Percentiles rank a stretch among this genome's conserved stretches.
Evolutionary conservation across 768 basidiomycete genomes (phyloP).

Genomic region (Austroboletus festivus): DNA sequence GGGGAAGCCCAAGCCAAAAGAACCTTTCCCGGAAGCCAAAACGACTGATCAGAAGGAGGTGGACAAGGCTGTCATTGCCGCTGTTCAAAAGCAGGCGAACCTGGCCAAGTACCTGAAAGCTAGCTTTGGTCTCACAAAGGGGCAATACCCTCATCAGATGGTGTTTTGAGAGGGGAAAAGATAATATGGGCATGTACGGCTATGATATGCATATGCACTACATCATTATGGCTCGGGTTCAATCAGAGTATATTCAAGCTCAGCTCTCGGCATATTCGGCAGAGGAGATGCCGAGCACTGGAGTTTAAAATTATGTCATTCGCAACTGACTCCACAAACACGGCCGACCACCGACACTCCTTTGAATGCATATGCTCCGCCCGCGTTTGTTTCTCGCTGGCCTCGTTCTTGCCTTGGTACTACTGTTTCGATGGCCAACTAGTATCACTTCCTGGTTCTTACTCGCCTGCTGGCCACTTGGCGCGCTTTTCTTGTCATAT

Average conservation of each 20-base stretch:
- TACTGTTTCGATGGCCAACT: conserved; percentile 22
- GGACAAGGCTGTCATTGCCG: conserved; percentile 74
- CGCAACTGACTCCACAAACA: too few relatives aligned
- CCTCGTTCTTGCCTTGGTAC: conserved; percentile 9
- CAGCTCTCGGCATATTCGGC: too few relatives aligned
- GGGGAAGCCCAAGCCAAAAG: conserved; percentile 88
- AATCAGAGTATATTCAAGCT: too few relatives aligned
- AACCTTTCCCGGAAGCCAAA: conserved; percentile 81
- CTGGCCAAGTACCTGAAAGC: conserved; percentile 91
- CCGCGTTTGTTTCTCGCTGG: conserved; percentile 10
- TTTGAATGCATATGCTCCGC: conserved; percentile 6
- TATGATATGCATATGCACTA: conserved; percentile 23
- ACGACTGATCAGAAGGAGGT: conserved; percentile 87
- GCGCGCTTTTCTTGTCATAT: conserved; percentile 52
- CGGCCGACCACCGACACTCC: conserved; percentile 3
- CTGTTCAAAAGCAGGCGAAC: conserved; percentile 88
- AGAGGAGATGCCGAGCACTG: too few relatives aligned
- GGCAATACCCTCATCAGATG: conserved; percentile 94
- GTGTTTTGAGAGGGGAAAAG: too few relatives aligned
- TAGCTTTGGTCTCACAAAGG: conserved; percentile 92
- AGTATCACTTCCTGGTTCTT: conserved; percentile 36
- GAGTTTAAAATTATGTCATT: too few relatives aligned
- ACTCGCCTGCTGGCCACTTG: conserved; percentile 47
- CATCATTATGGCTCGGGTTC: too few relatives aligned
- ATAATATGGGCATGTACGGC: too few relatives aligned